Conservation (phyloP, 441 rosid genomes). For the California macrophylla region DNA sequence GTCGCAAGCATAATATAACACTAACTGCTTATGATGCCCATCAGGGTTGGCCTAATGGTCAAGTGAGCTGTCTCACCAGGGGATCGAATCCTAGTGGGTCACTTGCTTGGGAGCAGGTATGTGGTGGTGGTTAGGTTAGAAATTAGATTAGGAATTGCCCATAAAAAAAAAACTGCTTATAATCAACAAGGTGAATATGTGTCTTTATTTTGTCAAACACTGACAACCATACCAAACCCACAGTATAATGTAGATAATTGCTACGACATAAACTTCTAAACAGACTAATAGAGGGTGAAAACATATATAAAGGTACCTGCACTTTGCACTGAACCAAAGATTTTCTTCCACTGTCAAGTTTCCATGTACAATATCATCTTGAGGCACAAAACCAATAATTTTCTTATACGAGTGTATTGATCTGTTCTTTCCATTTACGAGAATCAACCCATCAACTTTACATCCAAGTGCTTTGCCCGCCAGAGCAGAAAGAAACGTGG, state of each 20-base stretch:
- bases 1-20: no score
- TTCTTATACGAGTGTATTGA: slow-evolving; percentile 76
- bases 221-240: slow-evolving; percentile 1
- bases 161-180: no score
- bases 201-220: neutral
- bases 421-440: slow-evolving; percentile 63
- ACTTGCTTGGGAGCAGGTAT: no score
- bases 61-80: no score
- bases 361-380: slow-evolving; percentile 96
- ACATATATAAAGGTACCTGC: no score
- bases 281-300: neutral
- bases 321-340: slow-evolving; percentile 92
- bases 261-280: neutral
- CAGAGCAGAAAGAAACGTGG: slow-evolving; percentile 89
- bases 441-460: slow-evolving; percentile 54
- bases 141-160: no score
- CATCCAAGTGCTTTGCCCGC: slow-evolving; percentile 87
- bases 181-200: neutral
- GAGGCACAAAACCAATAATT: slow-evolving; percentile 90
- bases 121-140: no score
- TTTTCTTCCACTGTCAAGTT: slow-evolving; percentile 93
- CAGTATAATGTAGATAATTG: neutral
- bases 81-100: no score
- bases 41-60: no score
- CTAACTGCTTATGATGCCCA: no score